Conservation (phyloP, 2,329 filamentous ascomycete genomes). For the Elsinoe batatas region DNA sequence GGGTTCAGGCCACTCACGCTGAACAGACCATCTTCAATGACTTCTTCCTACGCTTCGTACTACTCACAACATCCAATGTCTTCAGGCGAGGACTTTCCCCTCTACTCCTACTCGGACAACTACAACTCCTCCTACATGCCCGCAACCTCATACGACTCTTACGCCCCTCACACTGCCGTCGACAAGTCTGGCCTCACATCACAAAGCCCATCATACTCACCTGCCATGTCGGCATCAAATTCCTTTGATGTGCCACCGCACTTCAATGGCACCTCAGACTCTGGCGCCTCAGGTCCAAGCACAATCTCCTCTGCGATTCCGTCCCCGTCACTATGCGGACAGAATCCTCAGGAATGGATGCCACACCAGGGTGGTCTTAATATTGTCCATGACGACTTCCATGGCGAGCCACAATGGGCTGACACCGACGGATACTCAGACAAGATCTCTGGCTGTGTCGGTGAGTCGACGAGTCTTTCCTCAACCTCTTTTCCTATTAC, state of each 20-base stretch:
- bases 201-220: conserved; percentile 35
- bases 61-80: conserved; percentile 8
- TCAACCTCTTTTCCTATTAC: conserved; percentile 23
- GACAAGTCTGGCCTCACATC: conserved; percentile 18
- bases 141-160: conserved; percentile 29
- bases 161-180: conserved; percentile 26
- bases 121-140: conserved; percentile 18
- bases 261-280: conserved; percentile 40
- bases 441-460: conserved; percentile 37
- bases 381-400: conserved; percentile 50
- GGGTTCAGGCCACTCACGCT: neutral
- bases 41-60: conserved; percentile 5
- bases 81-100: conserved; percentile 23
- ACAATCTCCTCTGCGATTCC: conserved; percentile 41
- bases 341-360: conserved; percentile 52
- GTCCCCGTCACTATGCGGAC: conserved; percentile 48
- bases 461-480: conserved; percentile 37
- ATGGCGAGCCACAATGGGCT: conserved; percentile 43
- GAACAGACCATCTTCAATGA: conserved; percentile 7
- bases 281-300: conserved; percentile 39
- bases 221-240: conserved; percentile 34
- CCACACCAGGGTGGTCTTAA: conserved; percentile 43
- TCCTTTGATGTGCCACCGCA: conserved; percentile 38
- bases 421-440: conserved; percentile 40
- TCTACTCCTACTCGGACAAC: conserved; percentile 24